Evolutionary conservation across 2,329 filamentous ascomycete species (phyloP).

Genomic region (Cladobotryum mycophilum): DNA sequence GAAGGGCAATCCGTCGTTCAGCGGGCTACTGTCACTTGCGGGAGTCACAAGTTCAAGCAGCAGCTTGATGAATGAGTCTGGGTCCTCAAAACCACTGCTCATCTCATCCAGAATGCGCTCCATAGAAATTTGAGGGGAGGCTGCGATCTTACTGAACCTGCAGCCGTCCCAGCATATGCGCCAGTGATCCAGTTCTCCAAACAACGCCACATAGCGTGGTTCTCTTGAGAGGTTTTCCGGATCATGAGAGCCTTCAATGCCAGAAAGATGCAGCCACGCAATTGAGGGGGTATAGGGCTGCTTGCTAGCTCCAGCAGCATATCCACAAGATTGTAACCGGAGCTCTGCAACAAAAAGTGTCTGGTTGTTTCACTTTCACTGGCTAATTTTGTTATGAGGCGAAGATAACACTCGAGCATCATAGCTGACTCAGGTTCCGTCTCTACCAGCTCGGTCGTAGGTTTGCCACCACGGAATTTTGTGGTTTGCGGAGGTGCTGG

Average conservation of each 20-base stretch:
- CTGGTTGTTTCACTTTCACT: conserved; percentile 67
- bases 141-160: conserved; percentile 26
- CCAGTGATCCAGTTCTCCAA: conserved; percentile 76
- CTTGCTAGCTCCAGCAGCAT: conserved; percentile 74
- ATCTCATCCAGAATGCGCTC: conserved; percentile 68
- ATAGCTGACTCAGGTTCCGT: conserved; percentile 87
- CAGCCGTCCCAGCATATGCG: conserved; percentile 37
- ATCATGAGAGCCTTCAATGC: conserved; percentile 69
- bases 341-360: conserved; percentile 62
- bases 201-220: conserved; percentile 69
- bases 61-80: conserved; percentile 75
- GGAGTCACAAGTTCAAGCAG: conserved; percentile 67
- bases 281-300: conserved; percentile 65
- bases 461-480: conserved; percentile 52
- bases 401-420: conserved; percentile 92
- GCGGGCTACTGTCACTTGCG: conserved; percentile 49
- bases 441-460: conserved; percentile 62
- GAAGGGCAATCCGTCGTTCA: conserved; percentile 76
- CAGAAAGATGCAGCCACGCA: conserved; percentile 79
- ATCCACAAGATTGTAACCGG: conserved; percentile 62
- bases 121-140: conserved; percentile 38
- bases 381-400: conserved; percentile 77
- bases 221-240: conserved; percentile 62
- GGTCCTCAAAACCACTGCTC: conserved; percentile 74
- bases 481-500: conserved; percentile 39